These are phyloP conservation scores for Collariella sp. DNA, from an alignment of 495 filamentous ascomycete species.

Conservation along the genomic window DNA sequence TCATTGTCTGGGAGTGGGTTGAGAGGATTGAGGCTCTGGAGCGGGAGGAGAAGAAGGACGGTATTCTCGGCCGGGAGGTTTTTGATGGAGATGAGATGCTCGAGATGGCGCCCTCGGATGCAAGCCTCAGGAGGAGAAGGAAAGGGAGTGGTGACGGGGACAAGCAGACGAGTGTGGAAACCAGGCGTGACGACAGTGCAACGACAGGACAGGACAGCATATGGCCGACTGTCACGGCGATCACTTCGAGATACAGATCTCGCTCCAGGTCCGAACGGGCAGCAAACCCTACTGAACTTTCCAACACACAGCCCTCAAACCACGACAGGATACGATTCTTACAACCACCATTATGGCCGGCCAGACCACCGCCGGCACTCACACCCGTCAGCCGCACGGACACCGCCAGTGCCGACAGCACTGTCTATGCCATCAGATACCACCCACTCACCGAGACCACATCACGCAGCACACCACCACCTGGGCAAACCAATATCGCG, in stretches of 20 bases:
- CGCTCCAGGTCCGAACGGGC: conserved; percentile 20
- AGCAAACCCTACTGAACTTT: conserved; percentile 15
- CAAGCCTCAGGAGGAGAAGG: conserved; percentile 30
- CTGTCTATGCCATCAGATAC: conserved; percentile 76
- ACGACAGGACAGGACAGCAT: conserved; percentile 28
- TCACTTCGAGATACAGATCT: conserved; percentile 35
- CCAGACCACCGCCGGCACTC: conserved; percentile 53
- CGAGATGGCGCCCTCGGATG: conserved; percentile 53
- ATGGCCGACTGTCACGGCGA: conserved; percentile 41
- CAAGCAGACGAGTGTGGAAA: conserved; percentile 13
- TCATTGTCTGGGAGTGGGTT: conserved; percentile 99
- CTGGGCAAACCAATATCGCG: conserved; percentile 23
- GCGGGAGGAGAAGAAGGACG: conserved; percentile 91
- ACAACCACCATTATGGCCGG: conserved; percentile 45
- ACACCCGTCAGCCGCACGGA: conserved; percentile 74
- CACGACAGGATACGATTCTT: conserved; percentile 31
- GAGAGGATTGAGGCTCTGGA: conserved; percentile 96
- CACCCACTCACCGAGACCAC: conserved; percentile 66
- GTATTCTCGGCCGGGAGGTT: conserved; percentile 85
- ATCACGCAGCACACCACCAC: conserved; percentile 33
- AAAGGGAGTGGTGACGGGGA: conserved; percentile 25
- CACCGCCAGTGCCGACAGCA: conserved; percentile 61
- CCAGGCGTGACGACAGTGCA: conserved; percentile 14
- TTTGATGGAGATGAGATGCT: conserved; percentile 98
- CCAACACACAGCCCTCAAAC: conserved; percentile 20